A percentile compares a stretch with the other conserved stretches of the same genome.
Conservation (phyloP, 75 land plant species). For the Gnetum montanum region DNA sequence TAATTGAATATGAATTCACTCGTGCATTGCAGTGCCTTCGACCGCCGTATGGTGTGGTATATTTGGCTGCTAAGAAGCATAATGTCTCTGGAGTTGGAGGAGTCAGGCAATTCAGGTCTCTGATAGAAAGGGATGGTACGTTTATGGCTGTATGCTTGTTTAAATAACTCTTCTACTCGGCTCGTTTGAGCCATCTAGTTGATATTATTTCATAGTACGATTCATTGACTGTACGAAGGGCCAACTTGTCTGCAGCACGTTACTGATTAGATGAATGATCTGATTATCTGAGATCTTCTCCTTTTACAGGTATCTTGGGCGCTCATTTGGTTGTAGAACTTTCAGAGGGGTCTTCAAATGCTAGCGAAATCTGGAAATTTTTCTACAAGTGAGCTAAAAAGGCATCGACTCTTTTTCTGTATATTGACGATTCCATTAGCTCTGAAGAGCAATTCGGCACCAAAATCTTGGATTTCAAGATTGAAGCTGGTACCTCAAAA, state of each 20-base stretch:
- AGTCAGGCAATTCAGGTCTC: conserved; percentile 34
- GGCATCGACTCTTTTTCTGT: too few species aligned
- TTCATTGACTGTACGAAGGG: too few species aligned
- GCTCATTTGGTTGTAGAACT: conserved; percentile 64
- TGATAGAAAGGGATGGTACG: conserved; percentile 64
- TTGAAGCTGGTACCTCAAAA: too few species aligned
- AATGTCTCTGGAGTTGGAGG: conserved; percentile 36
- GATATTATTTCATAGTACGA: too few species aligned
- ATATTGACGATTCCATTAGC: too few species aligned
- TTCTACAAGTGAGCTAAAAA: conserved; percentile 67
- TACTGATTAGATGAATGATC: too few species aligned
- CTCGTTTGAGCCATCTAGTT: too few species aligned
- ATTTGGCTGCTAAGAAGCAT: conserved; percentile 64
- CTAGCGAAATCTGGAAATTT: conserved; percentile 89
- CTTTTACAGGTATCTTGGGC: conserved; percentile 51
- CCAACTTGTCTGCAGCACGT: too few species aligned
- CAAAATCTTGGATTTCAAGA: too few species aligned
- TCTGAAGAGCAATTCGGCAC: too few species aligned
- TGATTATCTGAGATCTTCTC: not conserved
- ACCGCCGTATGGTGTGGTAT: conserved; percentile 74
- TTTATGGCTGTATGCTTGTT: conserved; percentile 1
- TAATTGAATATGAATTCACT: not conserved
- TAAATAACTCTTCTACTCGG: too few species aligned
- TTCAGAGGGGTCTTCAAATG: conserved; percentile 51
- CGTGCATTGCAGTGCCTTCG: conserved; percentile 43